Evolutionary conservation across 208 protist genomes (phyloP).

Genomic region (Trypanosoma theileri): DNA sequence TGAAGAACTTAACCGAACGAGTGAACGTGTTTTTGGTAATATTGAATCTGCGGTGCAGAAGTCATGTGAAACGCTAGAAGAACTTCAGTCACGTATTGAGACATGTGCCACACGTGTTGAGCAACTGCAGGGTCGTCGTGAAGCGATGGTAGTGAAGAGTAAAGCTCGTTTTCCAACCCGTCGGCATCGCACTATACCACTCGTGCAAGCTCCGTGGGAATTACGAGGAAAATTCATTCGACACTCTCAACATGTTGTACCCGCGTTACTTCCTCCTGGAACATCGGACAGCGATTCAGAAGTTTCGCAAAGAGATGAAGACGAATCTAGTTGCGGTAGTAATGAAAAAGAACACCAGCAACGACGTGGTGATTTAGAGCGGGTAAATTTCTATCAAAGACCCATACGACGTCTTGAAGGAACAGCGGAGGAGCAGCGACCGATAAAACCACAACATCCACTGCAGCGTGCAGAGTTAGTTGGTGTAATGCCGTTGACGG

Average conservation of each 20-base stretch:
- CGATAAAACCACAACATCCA: constrained; percentile 25
- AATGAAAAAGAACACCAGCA: neutral
- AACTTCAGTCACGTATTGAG: constrained; percentile 27
- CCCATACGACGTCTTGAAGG: constrained; percentile 24
- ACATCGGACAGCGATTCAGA: constrained; percentile 9
- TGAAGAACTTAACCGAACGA: constrained; percentile 25
- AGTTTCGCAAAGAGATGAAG: neutral
- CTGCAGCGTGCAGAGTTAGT: constrained; percentile 12
- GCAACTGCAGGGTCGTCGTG: constrained; percentile 29
- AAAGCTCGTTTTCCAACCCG: constrained; percentile 22
- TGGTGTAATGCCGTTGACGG: constrained; percentile 22
- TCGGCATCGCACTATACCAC: neutral
- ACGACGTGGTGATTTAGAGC: neutral
- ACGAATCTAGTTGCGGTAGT: neutral
- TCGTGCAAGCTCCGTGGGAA: constrained; percentile 18
- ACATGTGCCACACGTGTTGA: constrained; percentile 21
- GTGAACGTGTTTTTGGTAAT: constrained; percentile 29
- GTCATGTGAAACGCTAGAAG: constrained; percentile 18
- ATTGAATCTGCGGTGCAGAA: constrained; percentile 25
- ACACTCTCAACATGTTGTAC: neutral
- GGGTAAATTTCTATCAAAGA: constrained; percentile 15
- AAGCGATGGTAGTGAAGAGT: constrained; percentile 33
- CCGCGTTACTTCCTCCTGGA: neutral
- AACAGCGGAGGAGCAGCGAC: constrained; percentile 14
- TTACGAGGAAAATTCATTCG: constrained; percentile 2